Conservation (phyloP, 1,284 basidiomycete species). For the Pseudozyma thailandica region DNA sequence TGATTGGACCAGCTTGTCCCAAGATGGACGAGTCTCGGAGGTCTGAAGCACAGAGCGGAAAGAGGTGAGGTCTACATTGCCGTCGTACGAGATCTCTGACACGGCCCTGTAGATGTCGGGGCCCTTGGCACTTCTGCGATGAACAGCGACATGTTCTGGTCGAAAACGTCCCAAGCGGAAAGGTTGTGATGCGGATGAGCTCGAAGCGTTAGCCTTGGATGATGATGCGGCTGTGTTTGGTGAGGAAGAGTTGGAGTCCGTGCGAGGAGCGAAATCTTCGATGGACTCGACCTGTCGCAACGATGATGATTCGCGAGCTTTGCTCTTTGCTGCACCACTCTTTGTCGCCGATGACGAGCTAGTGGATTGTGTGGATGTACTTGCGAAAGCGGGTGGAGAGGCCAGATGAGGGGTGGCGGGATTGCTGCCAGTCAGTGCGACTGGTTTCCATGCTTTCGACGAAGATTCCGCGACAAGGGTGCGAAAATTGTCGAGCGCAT, state of each 20-base stretch:
- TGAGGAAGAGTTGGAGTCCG: slow-evolving; percentile 6
- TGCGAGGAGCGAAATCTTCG: slow-evolving; percentile 20
- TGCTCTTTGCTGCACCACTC: slow-evolving; percentile 7
- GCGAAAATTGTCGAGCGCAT: slow-evolving; percentile 48
- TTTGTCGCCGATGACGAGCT: slow-evolving; percentile 7
- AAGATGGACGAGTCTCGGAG: slow-evolving; percentile 77
- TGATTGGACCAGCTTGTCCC: slow-evolving; percentile 92
- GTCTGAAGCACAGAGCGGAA: slow-evolving; percentile 86
- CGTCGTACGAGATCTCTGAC: slow-evolving; percentile 78
- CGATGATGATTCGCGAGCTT: slow-evolving; percentile 30
- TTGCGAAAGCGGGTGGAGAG: slow-evolving; percentile 22
- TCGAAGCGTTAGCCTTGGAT: not conserved
- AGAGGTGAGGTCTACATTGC: slow-evolving; percentile 76
- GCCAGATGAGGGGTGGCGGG: slow-evolving; percentile 27
- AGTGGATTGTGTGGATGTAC: slow-evolving; percentile 9
- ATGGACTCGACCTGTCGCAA: slow-evolving; percentile 39
- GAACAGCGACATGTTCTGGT: slow-evolving; percentile 69
- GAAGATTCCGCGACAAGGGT: slow-evolving; percentile 48
- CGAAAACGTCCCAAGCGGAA: slow-evolving; percentile 52
- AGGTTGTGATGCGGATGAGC: slow-evolving; percentile 10
- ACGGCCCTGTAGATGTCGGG: slow-evolving; percentile 86
- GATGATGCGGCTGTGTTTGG: slow-evolving; percentile 9
- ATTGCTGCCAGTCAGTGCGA: slow-evolving; percentile 28
- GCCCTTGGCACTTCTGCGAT: slow-evolving; percentile 69
- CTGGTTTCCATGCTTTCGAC: slow-evolving; percentile 52